Percentiles rank a stretch among this genome's conserved stretches.
These are phyloP conservation scores for Phalaenopsis hybrid DNA, from an alignment of 116 monocot species.

Conservation along the genomic window DNA sequence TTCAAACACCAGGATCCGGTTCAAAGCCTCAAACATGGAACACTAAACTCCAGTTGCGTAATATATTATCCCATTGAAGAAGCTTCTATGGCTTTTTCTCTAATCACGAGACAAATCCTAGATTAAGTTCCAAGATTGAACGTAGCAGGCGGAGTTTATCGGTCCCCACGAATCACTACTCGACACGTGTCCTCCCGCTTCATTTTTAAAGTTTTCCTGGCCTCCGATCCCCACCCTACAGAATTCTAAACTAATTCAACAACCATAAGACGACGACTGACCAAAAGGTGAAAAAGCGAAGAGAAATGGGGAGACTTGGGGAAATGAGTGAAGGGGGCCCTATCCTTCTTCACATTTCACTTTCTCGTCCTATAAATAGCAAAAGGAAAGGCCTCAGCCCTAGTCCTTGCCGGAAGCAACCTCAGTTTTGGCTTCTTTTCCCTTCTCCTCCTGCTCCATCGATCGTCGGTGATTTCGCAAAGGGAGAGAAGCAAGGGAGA, in stretches of 20 bases:
- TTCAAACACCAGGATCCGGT: background rate
- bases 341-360: constrained; percentile 6
- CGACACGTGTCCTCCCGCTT: constrained; percentile 10
- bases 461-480: background rate
- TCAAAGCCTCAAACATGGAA: background rate
- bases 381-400: constrained; percentile 6
- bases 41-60: background rate
- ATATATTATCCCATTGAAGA: background rate
- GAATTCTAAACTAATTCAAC: background rate
- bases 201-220: background rate
- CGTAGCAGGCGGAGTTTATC: background rate
- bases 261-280: constrained; percentile 9
- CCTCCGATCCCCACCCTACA: background rate
- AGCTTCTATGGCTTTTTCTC: background rate
- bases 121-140: background rate
- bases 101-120: background rate
- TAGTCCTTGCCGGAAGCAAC: constrained; percentile 1
- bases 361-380: constrained; percentile 9
- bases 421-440: background rate
- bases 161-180: background rate
- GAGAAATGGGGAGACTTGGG: constrained; percentile 5
- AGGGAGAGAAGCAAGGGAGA: background rate
- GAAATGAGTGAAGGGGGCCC: constrained; percentile 1
- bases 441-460: background rate
- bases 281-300: constrained; percentile 8